Evolutionary conservation across 768 basidiomycete species (phyloP).

Genomic region (Pilatotrama ljubarskyi): DNA sequence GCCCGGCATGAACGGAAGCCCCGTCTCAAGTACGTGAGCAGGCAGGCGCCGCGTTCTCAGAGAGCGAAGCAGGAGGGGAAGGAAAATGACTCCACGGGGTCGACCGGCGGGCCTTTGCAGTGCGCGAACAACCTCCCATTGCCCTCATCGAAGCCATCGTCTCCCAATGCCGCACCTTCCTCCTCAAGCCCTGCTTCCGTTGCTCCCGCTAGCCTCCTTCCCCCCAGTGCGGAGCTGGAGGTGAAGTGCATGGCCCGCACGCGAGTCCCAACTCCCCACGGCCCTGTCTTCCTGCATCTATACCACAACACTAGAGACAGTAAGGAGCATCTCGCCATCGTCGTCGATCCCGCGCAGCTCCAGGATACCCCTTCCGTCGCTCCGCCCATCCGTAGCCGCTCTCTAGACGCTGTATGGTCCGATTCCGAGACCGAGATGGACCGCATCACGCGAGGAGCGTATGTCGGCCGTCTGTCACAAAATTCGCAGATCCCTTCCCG

Average conservation of each 20-base stretch:
- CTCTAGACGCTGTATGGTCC: conserved; percentile 83
- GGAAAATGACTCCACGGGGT: conserved; percentile 49
- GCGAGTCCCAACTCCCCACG: conserved; percentile 94
- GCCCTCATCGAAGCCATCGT: conserved; percentile 30
- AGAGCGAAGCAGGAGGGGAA: conserved; percentile 50
- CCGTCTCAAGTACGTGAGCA: conserved; percentile 64
- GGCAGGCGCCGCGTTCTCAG: conserved; percentile 71
- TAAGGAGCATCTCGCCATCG: conserved; percentile 96
- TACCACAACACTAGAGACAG: conserved; percentile 91
- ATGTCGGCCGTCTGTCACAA: conserved; percentile 78
- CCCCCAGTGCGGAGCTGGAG: conserved; percentile 42
- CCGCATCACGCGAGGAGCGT: conserved; percentile 90
- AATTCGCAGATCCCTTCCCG: conserved; percentile 41
- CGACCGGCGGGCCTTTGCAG: conserved; percentile 38
- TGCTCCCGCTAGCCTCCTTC: conserved; percentile 22
- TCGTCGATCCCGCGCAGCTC: conserved; percentile 89
- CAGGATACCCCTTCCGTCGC: conserved; percentile 38
- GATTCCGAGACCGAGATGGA: conserved; percentile 90
- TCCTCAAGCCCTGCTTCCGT: conserved; percentile 2
- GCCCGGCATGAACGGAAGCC: conserved; percentile 42
- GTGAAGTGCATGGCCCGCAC: conserved; percentile 97
- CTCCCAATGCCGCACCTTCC: not conserved
- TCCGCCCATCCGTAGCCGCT: conserved; percentile 71
- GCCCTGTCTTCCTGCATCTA: conserved; percentile 88
- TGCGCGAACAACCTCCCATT: conserved; percentile 39